Percentiles rank a stretch among this genome's conserved stretches.
Evolutionary conservation across 768 basidiomycete species (phyloP).

Genomic region (Strobilomyces confusus): DNA sequence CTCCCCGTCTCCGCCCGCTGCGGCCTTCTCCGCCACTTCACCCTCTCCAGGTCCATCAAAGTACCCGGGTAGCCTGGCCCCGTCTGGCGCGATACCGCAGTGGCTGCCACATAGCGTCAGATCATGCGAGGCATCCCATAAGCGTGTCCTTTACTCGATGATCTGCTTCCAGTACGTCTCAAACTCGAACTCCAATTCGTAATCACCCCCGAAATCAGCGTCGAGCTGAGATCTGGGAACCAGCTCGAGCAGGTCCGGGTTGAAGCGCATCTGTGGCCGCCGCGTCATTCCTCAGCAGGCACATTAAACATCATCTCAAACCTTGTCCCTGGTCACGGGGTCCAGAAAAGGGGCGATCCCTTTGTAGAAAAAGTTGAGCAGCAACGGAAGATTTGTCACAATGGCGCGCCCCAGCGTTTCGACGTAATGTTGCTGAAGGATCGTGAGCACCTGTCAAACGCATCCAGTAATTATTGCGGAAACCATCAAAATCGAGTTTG

Average conservation of each 20-base stretch:
- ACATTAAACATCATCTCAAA: constrained; percentile 16
- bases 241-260: constrained; percentile 75
- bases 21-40: neutral
- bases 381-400: constrained; percentile 73
- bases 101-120: constrained; percentile 35
- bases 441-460: constrained; percentile 54
- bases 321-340: constrained; percentile 86
- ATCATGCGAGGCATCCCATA: neutral
- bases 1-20: neutral
- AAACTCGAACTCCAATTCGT: constrained; percentile 69
- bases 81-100: constrained; percentile 54
- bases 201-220: constrained; percentile 76
- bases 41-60: constrained; percentile 24
- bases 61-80: constrained; percentile 39
- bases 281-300: neutral
- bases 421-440: constrained; percentile 86
- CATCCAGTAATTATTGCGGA: neutral
- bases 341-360: constrained; percentile 85
- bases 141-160: constrained; percentile 46
- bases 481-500: neutral
- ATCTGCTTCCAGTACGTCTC: constrained; percentile 78
- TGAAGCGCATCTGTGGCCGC: constrained; percentile 71
- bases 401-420: constrained; percentile 84
- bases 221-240: constrained; percentile 74
- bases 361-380: constrained; percentile 76